Conservation (phyloP, 805 yeast genomes). For the Starmerella floris region DNA sequence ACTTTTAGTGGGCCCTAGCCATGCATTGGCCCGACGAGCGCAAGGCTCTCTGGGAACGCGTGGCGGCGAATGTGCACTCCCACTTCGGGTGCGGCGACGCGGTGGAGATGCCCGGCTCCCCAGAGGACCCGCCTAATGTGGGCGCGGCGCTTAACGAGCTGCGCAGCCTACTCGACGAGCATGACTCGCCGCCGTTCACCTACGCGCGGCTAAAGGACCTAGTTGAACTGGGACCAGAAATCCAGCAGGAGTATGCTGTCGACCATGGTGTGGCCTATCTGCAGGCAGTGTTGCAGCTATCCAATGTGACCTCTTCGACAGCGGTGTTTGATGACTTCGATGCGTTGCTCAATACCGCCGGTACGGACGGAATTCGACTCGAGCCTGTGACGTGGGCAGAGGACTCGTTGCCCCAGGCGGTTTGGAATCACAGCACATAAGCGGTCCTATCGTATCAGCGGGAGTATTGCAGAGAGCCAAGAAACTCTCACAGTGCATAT, state of each 20-base stretch:
- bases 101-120: neutral
- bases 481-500: no score
- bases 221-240: neutral
- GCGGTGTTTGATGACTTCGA: constrained; percentile 19
- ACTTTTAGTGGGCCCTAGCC: no score
- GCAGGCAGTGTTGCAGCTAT: constrained; percentile 1
- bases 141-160: constrained; percentile 1
- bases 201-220: constrained; percentile 6
- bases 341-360: constrained; percentile 16
- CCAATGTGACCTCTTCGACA: constrained; percentile 5
- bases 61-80: neutral
- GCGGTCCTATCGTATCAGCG: no score
- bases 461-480: no score
- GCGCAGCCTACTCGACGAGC: neutral
- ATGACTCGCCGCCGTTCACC: constrained; percentile 7
- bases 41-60: neutral
- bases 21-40: neutral
- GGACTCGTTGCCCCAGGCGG: neutral
- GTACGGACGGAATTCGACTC: constrained; percentile 20
- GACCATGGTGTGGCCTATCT: constrained; percentile 3
- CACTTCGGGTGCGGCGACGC: neutral
- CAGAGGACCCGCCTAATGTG: neutral
- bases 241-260: neutral
- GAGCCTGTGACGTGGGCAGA: constrained; percentile 18
- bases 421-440: no score